phyloP scores from a whole-genome alignment of 1,284 basidiomycete genomes.

The Ceratobasidium theobromae region DNA sequence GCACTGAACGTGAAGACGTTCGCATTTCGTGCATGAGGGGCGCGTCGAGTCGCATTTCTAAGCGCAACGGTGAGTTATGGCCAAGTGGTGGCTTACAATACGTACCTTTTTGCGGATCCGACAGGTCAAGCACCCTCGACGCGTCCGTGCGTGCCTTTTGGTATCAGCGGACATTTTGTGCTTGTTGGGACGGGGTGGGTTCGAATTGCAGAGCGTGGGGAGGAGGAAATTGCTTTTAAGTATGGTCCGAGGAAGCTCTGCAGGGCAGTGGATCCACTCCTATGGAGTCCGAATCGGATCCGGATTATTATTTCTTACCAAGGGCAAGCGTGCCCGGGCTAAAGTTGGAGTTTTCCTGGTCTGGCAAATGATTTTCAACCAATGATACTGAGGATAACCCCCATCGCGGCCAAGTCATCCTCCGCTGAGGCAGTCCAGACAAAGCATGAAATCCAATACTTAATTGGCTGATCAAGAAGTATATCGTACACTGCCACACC shows the following conservation, averaged over 20 bases:
- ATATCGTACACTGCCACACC: slow-evolving; percentile 15
- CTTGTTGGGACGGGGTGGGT: not conserved
- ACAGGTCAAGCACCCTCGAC: slow-evolving; percentile 26
- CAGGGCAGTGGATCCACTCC: slow-evolving; percentile 22
- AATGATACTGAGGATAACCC: not conserved
- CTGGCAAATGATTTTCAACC: not conserved
- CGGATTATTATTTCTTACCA: slow-evolving; percentile 28
- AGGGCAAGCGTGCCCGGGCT: slow-evolving; percentile 18
- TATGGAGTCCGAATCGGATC: slow-evolving; percentile 30
- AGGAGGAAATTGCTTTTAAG: slow-evolving; percentile 25
- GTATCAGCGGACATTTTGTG: slow-evolving; percentile 19
- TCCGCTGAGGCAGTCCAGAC: slow-evolving; percentile 29
- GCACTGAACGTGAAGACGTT: slow-evolving; percentile 26
- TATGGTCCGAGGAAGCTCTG: slow-evolving; percentile 13
- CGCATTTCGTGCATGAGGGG: slow-evolving; percentile 21
- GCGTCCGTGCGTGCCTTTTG: slow-evolving; percentile 28
- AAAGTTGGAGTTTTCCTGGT: slow-evolving; percentile 8
- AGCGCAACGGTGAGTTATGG: not conserved
- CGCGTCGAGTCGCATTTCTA: slow-evolving; percentile 26
- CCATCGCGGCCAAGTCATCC: slow-evolving; percentile 6
- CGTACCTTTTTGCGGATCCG: slow-evolving; percentile 24
- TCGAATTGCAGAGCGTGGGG: not conserved
- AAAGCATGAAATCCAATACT: not conserved
- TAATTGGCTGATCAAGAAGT: slow-evolving; percentile 24
- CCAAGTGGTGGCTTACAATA: not conserved